Percentiles rank a stretch among this genome's conserved stretches.
Conservation (phyloP, 192 early-diverging fungal genomes). For the Gaertneriomyces semiglobifer region DNA sequence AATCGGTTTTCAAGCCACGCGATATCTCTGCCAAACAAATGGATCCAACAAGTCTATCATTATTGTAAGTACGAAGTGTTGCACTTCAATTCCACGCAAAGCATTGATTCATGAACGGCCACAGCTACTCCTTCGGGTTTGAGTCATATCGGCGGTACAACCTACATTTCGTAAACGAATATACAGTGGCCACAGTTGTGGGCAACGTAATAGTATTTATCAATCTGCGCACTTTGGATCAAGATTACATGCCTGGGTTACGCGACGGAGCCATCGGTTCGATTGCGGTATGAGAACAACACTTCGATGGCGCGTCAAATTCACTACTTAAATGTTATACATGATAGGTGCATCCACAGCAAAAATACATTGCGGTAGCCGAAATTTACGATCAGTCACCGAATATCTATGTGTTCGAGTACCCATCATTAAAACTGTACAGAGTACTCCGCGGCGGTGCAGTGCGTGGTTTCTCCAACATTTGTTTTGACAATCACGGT, state of each 20-base stretch:
- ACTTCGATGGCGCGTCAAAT: background rate
- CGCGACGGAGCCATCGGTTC: conserved; percentile 54
- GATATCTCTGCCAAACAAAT: conserved; percentile 35
- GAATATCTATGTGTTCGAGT: conserved; percentile 57
- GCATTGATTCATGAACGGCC: background rate
- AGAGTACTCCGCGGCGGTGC: conserved; percentile 51
- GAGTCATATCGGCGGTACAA: conserved; percentile 54
- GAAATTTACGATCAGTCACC: conserved; percentile 44
- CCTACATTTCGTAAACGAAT: conserved; percentile 51
- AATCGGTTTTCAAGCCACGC: conserved; percentile 10
- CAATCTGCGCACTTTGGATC: conserved; percentile 50
- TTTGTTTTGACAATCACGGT: conserved; percentile 53
- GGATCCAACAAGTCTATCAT: conserved; percentile 19
- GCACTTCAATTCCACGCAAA: background rate
- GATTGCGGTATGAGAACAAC: conserved; percentile 36
- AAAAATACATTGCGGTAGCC: conserved; percentile 49
- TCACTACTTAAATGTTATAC: background rate
- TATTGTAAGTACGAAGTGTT: conserved; percentile 29
- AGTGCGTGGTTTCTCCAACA: conserved; percentile 40
- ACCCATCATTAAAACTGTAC: conserved; percentile 45
- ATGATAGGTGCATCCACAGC: conserved; percentile 48
- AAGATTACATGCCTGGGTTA: conserved; percentile 47
- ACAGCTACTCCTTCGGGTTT: conserved; percentile 51
- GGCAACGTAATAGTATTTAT: conserved; percentile 57
- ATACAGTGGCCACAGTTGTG: conserved; percentile 44